A percentile compares a stretch with the other conserved stretches of the same genome.
These are phyloP conservation scores for Gelatoporia subvermispora DNA, from an alignment of 768 basidiomycete species.

Conservation along the genomic window DNA sequence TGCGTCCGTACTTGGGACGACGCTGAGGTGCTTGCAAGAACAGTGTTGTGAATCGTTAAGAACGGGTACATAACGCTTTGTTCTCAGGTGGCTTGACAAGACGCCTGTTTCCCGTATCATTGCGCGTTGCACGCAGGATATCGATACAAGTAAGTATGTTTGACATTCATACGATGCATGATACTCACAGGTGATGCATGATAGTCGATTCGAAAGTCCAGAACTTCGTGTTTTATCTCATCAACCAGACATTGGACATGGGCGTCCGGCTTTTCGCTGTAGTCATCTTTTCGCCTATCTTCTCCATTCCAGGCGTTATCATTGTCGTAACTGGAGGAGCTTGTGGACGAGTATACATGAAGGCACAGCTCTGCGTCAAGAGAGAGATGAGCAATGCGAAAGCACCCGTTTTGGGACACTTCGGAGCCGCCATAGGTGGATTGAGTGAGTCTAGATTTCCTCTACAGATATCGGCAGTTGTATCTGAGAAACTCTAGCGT, in stretches of 20 bases:
- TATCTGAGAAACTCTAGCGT: conserved; percentile 22
- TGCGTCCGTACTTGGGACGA: conserved; percentile 26
- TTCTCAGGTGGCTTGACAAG: conserved; percentile 43
- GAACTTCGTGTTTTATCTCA: conserved; percentile 19
- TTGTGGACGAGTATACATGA: conserved; percentile 50
- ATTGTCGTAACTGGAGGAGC: conserved; percentile 35
- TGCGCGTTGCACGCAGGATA: too few species aligned
- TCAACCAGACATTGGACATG: conserved; percentile 28
- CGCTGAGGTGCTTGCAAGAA: conserved; percentile 21
- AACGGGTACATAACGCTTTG: not conserved
- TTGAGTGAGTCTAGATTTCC: conserved; percentile 28
- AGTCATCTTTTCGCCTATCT: conserved; percentile 35
- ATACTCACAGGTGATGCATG: too few species aligned
- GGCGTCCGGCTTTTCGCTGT: conserved; percentile 32
- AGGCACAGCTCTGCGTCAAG: conserved; percentile 53
- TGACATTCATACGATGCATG: not conserved
- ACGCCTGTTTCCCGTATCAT: conserved; percentile 50
- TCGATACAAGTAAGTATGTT: conserved; percentile 36
- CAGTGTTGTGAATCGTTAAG: not conserved
- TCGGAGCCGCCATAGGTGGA: conserved; percentile 51
- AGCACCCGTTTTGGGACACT: conserved; percentile 47
- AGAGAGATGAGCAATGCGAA: conserved; percentile 50
- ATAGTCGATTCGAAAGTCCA: conserved; percentile 34
- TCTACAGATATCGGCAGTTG: not conserved
- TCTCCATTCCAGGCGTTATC: conserved; percentile 35